These are phyloP conservation scores for Exophiala xenobiotica DNA, from an alignment of 2,329 filamentous ascomycete species.

Conservation along the genomic window DNA sequence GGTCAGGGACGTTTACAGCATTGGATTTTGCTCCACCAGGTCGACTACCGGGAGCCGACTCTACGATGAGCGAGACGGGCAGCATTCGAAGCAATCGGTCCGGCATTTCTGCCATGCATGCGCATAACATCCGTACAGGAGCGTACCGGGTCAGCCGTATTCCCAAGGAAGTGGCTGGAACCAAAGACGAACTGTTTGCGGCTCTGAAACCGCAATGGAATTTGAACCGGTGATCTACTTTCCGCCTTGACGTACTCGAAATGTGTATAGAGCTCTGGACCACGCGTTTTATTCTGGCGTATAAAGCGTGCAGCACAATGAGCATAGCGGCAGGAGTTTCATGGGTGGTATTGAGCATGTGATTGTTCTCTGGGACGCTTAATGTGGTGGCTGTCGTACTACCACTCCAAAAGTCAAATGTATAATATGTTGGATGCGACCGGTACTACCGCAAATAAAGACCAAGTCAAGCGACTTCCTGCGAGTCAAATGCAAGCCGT, in stretches of 20 bases:
- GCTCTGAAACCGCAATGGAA: slow-evolving; percentile 59
- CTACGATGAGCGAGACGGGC: slow-evolving; percentile 44
- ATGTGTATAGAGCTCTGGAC: background rate
- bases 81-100: slow-evolving; percentile 68
- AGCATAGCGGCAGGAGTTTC: slow-evolving; percentile 24
- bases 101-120: slow-evolving; percentile 70
- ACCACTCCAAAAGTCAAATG: background rate
- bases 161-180: slow-evolving; percentile 78
- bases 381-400: background rate
- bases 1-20: slow-evolving; percentile 49
- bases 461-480: too few relatives aligned
- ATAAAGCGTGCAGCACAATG: slow-evolving; percentile 3
- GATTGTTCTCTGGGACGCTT: background rate
- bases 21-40: slow-evolving; percentile 52
- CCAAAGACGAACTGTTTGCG: slow-evolving; percentile 63
- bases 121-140: slow-evolving; percentile 72
- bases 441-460: too few relatives aligned
- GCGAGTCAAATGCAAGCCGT: too few relatives aligned
- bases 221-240: slow-evolving; percentile 39
- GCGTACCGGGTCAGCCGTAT: slow-evolving; percentile 85
- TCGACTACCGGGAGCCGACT: slow-evolving; percentile 45
- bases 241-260: background rate
- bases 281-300: background rate
- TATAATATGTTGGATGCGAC: background rate
- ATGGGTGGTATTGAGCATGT: background rate